Evolutionary conservation across 345 rosid species (phyloP).

Genomic region (Eucalyptus caleyi): DNA sequence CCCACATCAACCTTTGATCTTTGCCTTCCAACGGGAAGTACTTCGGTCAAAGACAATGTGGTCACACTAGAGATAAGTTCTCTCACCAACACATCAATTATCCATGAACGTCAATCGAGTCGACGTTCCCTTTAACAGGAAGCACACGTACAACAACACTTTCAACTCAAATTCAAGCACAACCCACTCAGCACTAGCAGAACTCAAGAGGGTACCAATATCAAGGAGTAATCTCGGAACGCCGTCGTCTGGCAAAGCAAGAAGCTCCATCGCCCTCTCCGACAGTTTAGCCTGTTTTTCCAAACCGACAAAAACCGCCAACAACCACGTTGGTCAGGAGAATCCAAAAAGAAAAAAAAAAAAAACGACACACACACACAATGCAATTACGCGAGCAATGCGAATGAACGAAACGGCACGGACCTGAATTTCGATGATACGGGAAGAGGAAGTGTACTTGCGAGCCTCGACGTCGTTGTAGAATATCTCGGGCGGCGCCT

Average conservation of each 20-base stretch:
- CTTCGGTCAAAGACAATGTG: not conserved
- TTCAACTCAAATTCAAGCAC: not conserved
- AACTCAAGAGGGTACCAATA: conserved; percentile 28
- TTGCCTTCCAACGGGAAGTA: not conserved
- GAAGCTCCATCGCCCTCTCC: conserved; percentile 94
- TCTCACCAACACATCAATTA: not conserved
- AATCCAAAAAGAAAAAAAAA: not conserved
- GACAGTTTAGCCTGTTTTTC: conserved; percentile 50
- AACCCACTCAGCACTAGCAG: not conserved
- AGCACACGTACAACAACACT: not conserved
- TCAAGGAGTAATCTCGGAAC: conserved; percentile 79
- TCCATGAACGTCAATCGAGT: not conserved
- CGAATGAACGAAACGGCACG: not conserved
- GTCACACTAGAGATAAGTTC: not conserved
- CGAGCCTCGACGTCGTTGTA: conserved; percentile 80
- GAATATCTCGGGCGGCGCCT: conserved; percentile 94
- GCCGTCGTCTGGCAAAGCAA: conserved; percentile 76
- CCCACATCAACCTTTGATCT: not conserved
- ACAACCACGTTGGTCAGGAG: not conserved
- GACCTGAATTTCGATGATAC: conserved; percentile 94
- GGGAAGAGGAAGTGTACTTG: conserved; percentile 87
- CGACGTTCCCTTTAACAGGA: not conserved
- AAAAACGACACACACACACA: not conserved
- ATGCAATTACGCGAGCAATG: not conserved
- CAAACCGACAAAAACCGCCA: not conserved